Percentiles rank a stretch among this genome's conserved stretches.
Conservation (phyloP, 2,329 filamentous ascomycete species). For the Aspergillus terreus region DNA sequence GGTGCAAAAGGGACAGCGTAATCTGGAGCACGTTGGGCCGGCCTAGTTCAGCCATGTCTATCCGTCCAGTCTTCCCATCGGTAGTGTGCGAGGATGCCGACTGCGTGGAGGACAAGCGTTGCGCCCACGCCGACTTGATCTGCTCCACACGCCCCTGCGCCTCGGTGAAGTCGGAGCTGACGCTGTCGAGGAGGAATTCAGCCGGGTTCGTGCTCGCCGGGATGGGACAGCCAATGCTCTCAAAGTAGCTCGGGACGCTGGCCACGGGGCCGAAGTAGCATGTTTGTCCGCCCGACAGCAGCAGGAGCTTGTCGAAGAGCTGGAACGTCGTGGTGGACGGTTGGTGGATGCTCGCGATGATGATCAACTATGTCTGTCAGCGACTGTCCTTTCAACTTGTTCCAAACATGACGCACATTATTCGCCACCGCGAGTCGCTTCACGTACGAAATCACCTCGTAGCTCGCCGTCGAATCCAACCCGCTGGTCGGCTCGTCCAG, state of each 20-base stretch:
- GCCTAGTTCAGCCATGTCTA: constrained; percentile 16
- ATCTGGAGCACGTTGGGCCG: constrained; percentile 49
- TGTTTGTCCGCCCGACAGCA: constrained; percentile 67
- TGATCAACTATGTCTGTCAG: constrained; percentile 55
- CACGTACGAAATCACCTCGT: constrained; percentile 72
- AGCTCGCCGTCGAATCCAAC: constrained; percentile 72
- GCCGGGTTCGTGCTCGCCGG: constrained; percentile 73
- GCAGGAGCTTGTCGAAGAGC: constrained; percentile 73
- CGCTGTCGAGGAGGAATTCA: constrained; percentile 72
- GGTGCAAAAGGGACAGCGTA: constrained; percentile 66
- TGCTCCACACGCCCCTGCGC: constrained; percentile 49
- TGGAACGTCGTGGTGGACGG: constrained; percentile 76
- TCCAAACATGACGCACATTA: constrained; percentile 45
- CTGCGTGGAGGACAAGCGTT: constrained; percentile 26
- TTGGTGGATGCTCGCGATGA: constrained; percentile 81
- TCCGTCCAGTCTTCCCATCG: constrained; percentile 17
- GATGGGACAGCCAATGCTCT: constrained; percentile 56
- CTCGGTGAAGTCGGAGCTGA: constrained; percentile 70
- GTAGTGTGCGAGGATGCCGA: constrained; percentile 26
- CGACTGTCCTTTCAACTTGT: too few relatives aligned
- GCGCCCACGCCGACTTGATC: constrained; percentile 56
- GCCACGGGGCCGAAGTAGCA: constrained; percentile 68
- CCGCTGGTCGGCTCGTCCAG: constrained; percentile 82
- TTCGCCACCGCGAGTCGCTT: constrained; percentile 62
- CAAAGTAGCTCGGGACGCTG: constrained; percentile 61